Evolutionary conservation across 106 monocot species (phyloP).

Genomic region (Dioscorea alata): DNA sequence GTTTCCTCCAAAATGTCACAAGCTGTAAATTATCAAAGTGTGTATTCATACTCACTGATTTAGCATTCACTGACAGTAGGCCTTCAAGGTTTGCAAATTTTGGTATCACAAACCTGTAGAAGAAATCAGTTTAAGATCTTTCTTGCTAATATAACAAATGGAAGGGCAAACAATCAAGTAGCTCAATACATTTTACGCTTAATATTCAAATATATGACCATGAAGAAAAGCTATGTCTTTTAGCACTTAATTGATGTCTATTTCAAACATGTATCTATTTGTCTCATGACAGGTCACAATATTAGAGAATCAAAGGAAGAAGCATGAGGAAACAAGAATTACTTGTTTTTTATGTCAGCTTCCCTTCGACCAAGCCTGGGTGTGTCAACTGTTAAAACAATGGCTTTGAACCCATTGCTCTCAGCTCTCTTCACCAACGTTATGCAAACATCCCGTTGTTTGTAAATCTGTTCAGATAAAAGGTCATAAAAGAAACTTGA

Average conservation of each 20-base stretch:
- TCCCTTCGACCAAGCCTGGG: slow-evolving; percentile 65
- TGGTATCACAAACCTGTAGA: slow-evolving; percentile 40
- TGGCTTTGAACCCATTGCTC: slow-evolving; percentile 58
- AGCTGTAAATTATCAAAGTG: background rate
- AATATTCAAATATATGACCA: too few relatives aligned
- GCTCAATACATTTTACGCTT: background rate
- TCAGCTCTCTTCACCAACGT: slow-evolving; percentile 56
- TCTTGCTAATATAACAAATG: background rate
- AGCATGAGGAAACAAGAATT: background rate
- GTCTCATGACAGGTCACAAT: background rate
- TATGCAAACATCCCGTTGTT: slow-evolving; percentile 47
- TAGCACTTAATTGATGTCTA: too few relatives aligned
- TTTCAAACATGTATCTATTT: background rate
- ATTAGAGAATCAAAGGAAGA: background rate
- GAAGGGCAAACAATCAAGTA: background rate
- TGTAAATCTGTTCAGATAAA: slow-evolving; percentile 36
- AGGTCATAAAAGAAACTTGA: background rate
- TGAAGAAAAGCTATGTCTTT: too few relatives aligned
- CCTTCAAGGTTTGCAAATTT: slow-evolving; percentile 38
- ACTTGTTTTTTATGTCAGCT: slow-evolving; percentile 77
- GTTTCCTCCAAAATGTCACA: background rate
- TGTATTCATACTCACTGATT: slow-evolving; percentile 37
- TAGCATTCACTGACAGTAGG: slow-evolving; percentile 23
- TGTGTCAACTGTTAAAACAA: slow-evolving; percentile 75
- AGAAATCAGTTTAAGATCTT: background rate